A percentile compares a stretch with the other conserved stretches of the same genome.
Conservation (phyloP, 768 basidiomycete genomes). For the Postia placenta region DNA sequence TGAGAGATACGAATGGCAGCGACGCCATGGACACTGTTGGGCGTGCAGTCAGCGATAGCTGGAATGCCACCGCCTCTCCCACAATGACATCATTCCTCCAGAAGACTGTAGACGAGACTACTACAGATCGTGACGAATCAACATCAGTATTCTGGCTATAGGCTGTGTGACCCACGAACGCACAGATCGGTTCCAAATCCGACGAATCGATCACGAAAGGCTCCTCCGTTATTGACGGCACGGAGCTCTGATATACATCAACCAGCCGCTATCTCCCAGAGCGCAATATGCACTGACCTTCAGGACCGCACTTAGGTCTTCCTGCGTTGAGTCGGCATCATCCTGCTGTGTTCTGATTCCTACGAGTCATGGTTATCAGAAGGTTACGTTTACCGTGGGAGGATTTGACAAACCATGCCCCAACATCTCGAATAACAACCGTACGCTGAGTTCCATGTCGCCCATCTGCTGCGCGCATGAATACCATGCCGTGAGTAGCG, state of each 20-base stretch:
- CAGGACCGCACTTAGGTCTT: slow-evolving; percentile 68
- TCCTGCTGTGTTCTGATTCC: slow-evolving; percentile 34
- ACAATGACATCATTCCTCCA: slow-evolving; percentile 62
- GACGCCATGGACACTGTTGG: slow-evolving; percentile 40
- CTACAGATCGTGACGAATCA: slow-evolving; percentile 31
- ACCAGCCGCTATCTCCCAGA: background rate
- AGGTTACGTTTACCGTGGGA: background rate
- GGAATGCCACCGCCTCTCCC: slow-evolving; percentile 62
- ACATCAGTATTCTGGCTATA: slow-evolving; percentile 4
- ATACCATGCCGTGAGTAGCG: slow-evolving; percentile 77
- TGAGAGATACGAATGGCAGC: slow-evolving; percentile 56
- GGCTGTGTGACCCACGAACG: slow-evolving; percentile 46
- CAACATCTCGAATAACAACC: slow-evolving; percentile 78
- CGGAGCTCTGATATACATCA: slow-evolving; percentile 50
- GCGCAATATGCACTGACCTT: slow-evolving; percentile 38
- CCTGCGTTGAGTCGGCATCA: slow-evolving; percentile 48
- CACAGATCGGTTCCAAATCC: slow-evolving; percentile 55
- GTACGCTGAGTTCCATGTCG: slow-evolving; percentile 70
- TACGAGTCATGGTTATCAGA: slow-evolving; percentile 12
- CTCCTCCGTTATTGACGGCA: slow-evolving; percentile 52
- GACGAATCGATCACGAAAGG: slow-evolving; percentile 56
- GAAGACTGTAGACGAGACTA: slow-evolving; percentile 62
- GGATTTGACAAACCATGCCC: slow-evolving; percentile 52
- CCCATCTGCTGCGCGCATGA: slow-evolving; percentile 74
- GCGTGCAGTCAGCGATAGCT: slow-evolving; percentile 59